phyloP scores from a whole-genome alignment of 495 filamentous ascomycete species.

The Xylona heveae region DNA sequence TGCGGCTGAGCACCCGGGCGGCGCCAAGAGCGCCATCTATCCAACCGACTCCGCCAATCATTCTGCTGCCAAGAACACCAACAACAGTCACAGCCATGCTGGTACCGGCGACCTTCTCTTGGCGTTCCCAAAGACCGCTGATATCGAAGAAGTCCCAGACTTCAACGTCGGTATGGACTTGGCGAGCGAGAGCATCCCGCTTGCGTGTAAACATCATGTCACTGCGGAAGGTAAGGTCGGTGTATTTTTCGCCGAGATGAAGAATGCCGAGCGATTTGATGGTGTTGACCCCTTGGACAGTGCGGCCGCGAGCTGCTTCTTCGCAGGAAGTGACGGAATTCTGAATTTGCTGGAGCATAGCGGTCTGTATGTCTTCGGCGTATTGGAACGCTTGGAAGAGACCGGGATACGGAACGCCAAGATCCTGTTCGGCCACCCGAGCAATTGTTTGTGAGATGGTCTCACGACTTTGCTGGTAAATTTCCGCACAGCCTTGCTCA shows the following conservation, averaged over 20 bases:
- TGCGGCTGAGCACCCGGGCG: slow-evolving; percentile 58
- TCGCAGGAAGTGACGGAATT: slow-evolving; percentile 59
- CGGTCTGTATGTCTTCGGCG: slow-evolving; percentile 77
- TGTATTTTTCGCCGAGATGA: slow-evolving; percentile 72
- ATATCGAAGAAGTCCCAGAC: slow-evolving; percentile 87
- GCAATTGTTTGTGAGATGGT: slow-evolving; percentile 49
- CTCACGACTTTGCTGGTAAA: slow-evolving; percentile 62
- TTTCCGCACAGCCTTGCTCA: slow-evolving; percentile 62
- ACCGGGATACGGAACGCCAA: slow-evolving; percentile 72
- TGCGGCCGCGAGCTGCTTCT: slow-evolving; percentile 58
- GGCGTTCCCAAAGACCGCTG: slow-evolving; percentile 56
- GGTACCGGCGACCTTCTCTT: slow-evolving; percentile 85
- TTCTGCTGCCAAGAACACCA: slow-evolving; percentile 60
- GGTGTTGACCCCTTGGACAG: slow-evolving; percentile 59
- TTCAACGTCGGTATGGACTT: slow-evolving; percentile 74
- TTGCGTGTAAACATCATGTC: slow-evolving; percentile 83
- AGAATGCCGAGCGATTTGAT: slow-evolving; percentile 76
- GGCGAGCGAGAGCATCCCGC: slow-evolving; percentile 55
- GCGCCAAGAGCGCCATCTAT: slow-evolving; percentile 69
- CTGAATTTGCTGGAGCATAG: slow-evolving; percentile 77
- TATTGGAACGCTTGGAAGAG: slow-evolving; percentile 72
- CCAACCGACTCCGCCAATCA: slow-evolving; percentile 71
- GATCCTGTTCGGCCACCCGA: slow-evolving; percentile 50
- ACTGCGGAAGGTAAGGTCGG: slow-evolving; percentile 53
- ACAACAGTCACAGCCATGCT: slow-evolving; percentile 84